These are phyloP conservation scores for Tolypocladium sp. DNA, from an alignment of 2,329 filamentous ascomycete genomes.

Conservation along the genomic window DNA sequence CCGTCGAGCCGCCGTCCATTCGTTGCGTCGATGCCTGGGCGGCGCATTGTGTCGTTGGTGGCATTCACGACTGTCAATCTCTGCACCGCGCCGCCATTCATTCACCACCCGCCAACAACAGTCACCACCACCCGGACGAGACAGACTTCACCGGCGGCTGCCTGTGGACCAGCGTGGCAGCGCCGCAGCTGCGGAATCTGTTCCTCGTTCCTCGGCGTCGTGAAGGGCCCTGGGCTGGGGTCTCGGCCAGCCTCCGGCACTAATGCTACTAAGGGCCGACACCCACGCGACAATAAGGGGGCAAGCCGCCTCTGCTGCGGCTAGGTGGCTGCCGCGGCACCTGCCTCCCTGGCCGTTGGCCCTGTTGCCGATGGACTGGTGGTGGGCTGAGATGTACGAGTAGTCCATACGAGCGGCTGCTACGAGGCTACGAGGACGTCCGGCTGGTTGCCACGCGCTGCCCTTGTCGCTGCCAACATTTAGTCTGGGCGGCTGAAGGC, in stretches of 20 bases:
- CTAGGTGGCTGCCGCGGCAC: background rate
- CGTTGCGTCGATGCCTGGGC: background rate
- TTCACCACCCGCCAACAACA: background rate
- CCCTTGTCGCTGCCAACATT: constrained; percentile 1
- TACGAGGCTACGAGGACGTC: background rate
- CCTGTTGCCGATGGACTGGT: background rate
- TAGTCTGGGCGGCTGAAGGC: background rate
- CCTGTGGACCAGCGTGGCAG: background rate
- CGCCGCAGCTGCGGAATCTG: background rate
- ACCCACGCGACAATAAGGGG: background rate
- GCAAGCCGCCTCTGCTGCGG: background rate
- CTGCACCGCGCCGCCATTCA: background rate
- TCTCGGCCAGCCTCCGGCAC: background rate
- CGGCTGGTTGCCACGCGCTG: constrained; percentile 1
- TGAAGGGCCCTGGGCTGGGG: background rate
- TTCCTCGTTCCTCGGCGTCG: too few species aligned
- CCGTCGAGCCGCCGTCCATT: background rate
- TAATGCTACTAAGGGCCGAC: background rate
- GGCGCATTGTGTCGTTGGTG: background rate
- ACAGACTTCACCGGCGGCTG: background rate
- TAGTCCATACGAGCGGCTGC: background rate
- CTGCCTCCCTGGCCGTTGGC: background rate
- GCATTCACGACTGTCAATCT: background rate
- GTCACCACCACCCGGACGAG: background rate
- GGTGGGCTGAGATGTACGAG: too few species aligned